Base-by-base conservation (phyloP, 2,329 filamentous ascomycete genomes). In the Cladosporium halotolerans region DNA sequence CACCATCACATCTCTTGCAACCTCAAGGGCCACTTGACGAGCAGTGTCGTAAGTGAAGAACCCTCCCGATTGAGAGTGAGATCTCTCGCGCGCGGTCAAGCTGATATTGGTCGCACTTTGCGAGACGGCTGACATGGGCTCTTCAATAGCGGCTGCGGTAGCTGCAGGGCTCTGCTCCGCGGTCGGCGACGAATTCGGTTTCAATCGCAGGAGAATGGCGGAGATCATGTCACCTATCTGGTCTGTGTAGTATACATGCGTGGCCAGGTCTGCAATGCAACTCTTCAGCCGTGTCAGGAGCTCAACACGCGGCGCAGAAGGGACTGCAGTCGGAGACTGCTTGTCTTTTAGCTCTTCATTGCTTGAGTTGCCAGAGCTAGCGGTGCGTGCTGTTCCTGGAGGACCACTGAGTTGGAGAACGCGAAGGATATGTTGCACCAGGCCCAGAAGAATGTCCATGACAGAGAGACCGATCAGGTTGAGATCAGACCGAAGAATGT, bases 381-480 rank as follows among this genome's bases (percentile, higher is more conserved):
- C 39, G 70, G 70, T 11, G 67, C 63, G 9, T 19, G 54, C 45
- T 10, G 52, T 46, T 9, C 14, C 46, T 9, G 57, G 69, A 66
- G 34, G 70, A 67, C 73, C 73, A 10, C 74, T 73, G 28, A 89
- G 77, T 63, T 89, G 86, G 11, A 96, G 78, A 8, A 95, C 75
- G 62, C 84, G 80, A 60, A 89, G 82, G 66, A 92, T 86, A 66
- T 95, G 89, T 59, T 89, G 85, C 58, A 96, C 82, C 11, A 99
- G 77, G 1, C 89, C 87, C 11, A 95, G 77, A 28, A 97, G 76
- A 14, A 97, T 85, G 68, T 99, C 93, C 84, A 97, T 97, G 49
- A 97, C 87, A 67, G 91, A 96, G 43, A 99, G 76, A 1, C 93
- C 93, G 57, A 99, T 96, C 66, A 97, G 79, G 70, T 96, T 97